Base-by-base conservation (phyloP, 257 asterid genomes). In the Plectranthus barbatus region DNA sequence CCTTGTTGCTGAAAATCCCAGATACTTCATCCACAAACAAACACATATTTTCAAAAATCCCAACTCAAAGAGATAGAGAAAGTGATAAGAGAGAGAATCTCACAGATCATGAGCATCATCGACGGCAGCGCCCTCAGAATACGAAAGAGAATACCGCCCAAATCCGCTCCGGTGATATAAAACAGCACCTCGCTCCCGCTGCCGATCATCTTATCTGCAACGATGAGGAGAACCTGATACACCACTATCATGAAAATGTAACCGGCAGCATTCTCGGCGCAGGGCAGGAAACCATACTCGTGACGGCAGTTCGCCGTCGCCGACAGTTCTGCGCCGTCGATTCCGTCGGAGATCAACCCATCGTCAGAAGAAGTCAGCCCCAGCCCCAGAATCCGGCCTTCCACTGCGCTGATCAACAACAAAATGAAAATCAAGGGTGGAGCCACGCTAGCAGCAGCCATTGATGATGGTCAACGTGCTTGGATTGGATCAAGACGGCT, bases 211-310 rank as follows among this genome's bases (percentile, higher is more conserved):
- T 60, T 68, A 33, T 75, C 88, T 47, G 86, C 94, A 8, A 66
- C 67, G 0, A 74, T 68, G 15, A 86, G 60, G 26, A 83, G 70
- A 24, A 77, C 76, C 33, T 83, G 88, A 62, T 76, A 86, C 2
- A 83, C 76, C 14, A 76, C 21, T 12, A 79, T 77, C 57, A 72
- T 75, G 69, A 83, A 81, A 15, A 83, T 11, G 48, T 68, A 77
- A 0, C 88, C 88, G 0, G 62, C 72, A 0, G 57, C 72, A 17
- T 76, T 83, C 14, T 83, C 90, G 3, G 86, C 82, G 23, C 94
- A 86, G 0, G 94, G 90, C 36, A 86, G 73, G 64, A 86, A 79
- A 4, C 91, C 90, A 18, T 86, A 83, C 33, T 68, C 58, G 66
- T 83, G 94, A 18, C 69, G 67, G 59, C 94, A 86, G 7, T 5